Evolutionary conservation across 257 asterid species (phyloP), one percentile per base, ranked within the genome.

Genomic region (Gynochthodes officinalis): DNA sequence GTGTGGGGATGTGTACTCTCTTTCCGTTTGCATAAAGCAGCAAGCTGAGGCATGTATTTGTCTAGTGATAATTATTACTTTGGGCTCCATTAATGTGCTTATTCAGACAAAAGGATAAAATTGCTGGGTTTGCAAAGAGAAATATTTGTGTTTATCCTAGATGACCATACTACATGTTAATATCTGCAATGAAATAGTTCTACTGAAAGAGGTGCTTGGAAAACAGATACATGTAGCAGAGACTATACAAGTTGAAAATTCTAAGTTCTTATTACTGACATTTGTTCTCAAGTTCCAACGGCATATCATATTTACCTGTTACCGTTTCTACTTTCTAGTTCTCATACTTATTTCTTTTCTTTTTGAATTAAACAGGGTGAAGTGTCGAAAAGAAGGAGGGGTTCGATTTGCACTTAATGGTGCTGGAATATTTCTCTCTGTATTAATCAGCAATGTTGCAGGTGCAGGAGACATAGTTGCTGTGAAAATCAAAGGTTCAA

Each of bases 381-480:
- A 80, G 52, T 86, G 95, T 76, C 83, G 88, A 67, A 85, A 85
- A 81, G 79, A 86, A 79, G 92, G 92, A 59, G 95, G 90, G 49
- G 75, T 89, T 39, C 78, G 83, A n/a, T 89, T 80, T 71, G 73
- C 90, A 12, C 40, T 86, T 39, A 74, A 75, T 40, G 92, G 95
- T 33, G 82, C 88, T 59, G 86, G 87, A 39, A 79, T 81, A 46
- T 81, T 82, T 78, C 46, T 84, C 39, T 81, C 84, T 39, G 95
- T 89, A 71, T 61, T 89, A 58, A 77, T 89, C 76, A 83, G 81
- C 78, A 89, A 89, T 21, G 90, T 86, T 15, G 95, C 90, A 42
- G 84, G 85, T 73, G 86, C 88, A 13, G 95, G 95, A 66, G 87
- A 85, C 72, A 77, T 89, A 62, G 84, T 33, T 55, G 87, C 81